phyloP scores from a whole-genome alignment of 2,329 filamentous ascomycete species.

The Ascocoryne sarcoides region DNA sequence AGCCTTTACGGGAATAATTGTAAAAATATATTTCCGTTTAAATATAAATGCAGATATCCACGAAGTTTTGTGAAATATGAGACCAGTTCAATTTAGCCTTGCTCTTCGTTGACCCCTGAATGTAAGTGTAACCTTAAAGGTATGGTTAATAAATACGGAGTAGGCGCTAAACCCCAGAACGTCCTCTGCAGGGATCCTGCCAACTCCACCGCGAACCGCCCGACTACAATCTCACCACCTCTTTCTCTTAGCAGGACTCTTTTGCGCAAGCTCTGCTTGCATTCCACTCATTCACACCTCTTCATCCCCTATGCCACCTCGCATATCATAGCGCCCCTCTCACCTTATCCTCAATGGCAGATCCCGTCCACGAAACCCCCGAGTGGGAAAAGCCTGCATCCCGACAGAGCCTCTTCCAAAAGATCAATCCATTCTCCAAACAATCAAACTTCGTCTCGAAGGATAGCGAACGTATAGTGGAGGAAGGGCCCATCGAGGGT shows the following conservation, averaged over 20 bases:
- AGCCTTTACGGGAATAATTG: too few relatives aligned
- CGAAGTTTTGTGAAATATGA: too few relatives aligned
- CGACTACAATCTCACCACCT: not conserved
- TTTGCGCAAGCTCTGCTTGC: conserved; percentile 4
- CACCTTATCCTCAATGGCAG: conserved; percentile 6
- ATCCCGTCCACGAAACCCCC: conserved; percentile 15
- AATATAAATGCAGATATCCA: too few relatives aligned
- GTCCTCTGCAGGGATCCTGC: conserved; percentile 6
- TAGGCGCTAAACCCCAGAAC: conserved; percentile 2
- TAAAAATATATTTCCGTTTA: too few relatives aligned
- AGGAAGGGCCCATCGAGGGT: conserved; percentile 5
- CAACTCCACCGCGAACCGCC: conserved; percentile 4
- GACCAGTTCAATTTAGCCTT: too few relatives aligned
- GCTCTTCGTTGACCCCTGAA: too few relatives aligned
- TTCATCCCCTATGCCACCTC: conserved; percentile 2
- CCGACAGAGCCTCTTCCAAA: conserved; percentile 12
- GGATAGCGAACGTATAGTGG: too few relatives aligned
- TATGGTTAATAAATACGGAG: too few relatives aligned
- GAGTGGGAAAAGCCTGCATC: conserved; percentile 21
- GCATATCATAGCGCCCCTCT: conserved; percentile 1
- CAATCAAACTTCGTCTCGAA: conserved; percentile 1
- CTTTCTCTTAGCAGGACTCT: not conserved
- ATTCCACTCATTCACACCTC: conserved; percentile 12
- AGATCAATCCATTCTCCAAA: conserved; percentile 6
- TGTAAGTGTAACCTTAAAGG: too few relatives aligned